These are phyloP conservation scores for Suillus paluster DNA, from an alignment of 768 basidiomycete genomes.

Conservation along the genomic window DNA sequence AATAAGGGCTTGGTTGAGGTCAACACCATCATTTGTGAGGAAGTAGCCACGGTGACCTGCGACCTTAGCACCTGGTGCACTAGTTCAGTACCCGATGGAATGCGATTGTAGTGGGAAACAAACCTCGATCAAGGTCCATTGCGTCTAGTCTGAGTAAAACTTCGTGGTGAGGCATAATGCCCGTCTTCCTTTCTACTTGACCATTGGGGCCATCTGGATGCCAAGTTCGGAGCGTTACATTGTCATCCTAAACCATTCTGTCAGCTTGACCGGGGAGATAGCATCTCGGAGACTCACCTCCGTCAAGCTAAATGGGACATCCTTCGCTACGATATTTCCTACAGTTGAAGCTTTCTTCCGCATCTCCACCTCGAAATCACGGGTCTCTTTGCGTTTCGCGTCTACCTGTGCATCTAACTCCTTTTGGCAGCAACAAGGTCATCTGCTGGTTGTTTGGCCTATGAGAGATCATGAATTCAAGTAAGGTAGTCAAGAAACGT, in stretches of 20 bases:
- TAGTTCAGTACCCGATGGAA: constrained; percentile 4
- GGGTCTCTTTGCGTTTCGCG: constrained; percentile 73
- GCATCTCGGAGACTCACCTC: constrained; percentile 63
- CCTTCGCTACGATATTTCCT: constrained; percentile 92
- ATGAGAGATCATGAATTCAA: constrained; percentile 8
- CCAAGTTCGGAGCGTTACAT: constrained; percentile 80
- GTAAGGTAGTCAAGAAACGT: neutral
- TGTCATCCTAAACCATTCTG: constrained; percentile 74
- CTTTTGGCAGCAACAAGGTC: constrained; percentile 86
- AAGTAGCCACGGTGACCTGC: constrained; percentile 97
- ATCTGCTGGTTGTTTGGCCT: constrained; percentile 93
- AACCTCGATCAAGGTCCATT: constrained; percentile 95
- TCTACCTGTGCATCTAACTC: constrained; percentile 83
- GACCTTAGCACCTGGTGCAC: constrained; percentile 76
- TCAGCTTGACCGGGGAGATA: neutral
- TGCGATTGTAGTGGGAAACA: neutral
- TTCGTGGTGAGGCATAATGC: constrained; percentile 97
- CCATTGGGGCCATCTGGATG: constrained; percentile 78
- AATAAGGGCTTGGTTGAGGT: constrained; percentile 96
- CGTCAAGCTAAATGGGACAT: constrained; percentile 82
- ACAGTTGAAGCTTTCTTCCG: constrained; percentile 78
- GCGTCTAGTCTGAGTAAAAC: constrained; percentile 92
- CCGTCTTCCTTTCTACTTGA: constrained; percentile 70
- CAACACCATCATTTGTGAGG: constrained; percentile 93
- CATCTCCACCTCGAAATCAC: constrained; percentile 79